phyloP scores from a whole-genome alignment of 169 alveolate species.

The Cryptosporidium meleagridis region DNA sequence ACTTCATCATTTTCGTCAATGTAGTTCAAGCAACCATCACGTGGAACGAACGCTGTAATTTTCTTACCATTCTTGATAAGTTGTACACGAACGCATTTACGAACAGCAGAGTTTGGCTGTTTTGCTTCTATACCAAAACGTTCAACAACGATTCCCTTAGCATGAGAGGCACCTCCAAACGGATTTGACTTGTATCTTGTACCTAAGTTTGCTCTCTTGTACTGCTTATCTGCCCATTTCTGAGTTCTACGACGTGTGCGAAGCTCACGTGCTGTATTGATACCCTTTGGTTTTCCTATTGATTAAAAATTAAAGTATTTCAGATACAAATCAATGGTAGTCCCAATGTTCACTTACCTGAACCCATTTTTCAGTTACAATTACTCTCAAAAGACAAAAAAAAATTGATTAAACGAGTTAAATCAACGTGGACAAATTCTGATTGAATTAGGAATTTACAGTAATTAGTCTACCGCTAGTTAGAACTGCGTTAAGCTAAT shows the following conservation, averaged over 20 bases:
- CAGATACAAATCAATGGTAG: neutral
- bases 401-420: neutral
- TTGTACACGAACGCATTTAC: constrained; percentile 99
- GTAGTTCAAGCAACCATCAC: constrained; percentile 98
- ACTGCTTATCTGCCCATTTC: constrained; percentile 98
- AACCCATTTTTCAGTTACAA: constrained; percentile 40
- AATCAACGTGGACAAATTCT: neutral
- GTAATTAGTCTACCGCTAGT: constrained; percentile 25
- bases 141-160: constrained; percentile 99
- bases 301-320: neutral
- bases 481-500: neutral
- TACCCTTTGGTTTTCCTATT: constrained; percentile 97
- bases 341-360: constrained; percentile 43
- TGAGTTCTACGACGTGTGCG: constrained; percentile 95
- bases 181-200: constrained; percentile 98
- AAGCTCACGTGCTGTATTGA: constrained; percentile 97
- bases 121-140: constrained; percentile 99
- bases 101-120: constrained; percentile 99
- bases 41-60: constrained; percentile 99
- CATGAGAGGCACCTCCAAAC: constrained; percentile 98
- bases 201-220: constrained; percentile 96
- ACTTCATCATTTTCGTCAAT: constrained; percentile 99
- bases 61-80: constrained; percentile 99
- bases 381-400: neutral
- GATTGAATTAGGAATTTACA: neutral